Conservation (phyloP, 352 stramenopile species). For the Phytophthora vignae region DNA sequence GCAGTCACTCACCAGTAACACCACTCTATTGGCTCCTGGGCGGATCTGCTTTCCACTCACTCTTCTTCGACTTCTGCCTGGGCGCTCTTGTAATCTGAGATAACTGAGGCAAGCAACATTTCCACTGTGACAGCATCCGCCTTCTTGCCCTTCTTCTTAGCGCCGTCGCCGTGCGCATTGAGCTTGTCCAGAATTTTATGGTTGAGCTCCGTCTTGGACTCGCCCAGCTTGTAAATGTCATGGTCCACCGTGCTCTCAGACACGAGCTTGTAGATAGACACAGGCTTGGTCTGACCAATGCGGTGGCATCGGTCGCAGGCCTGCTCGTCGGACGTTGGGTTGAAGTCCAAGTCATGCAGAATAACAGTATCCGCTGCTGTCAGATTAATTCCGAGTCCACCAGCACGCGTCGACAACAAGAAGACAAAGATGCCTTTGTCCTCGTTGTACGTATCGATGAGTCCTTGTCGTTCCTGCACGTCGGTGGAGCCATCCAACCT, state of each 20-base stretch:
- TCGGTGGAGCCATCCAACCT: slow-evolving; percentile 84
- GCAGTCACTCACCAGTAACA: slow-evolving; percentile 15
- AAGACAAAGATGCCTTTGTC: slow-evolving; percentile 96
- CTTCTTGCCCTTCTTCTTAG: slow-evolving; percentile 39
- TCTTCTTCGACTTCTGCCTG: slow-evolving; percentile 35
- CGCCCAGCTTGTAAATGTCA: slow-evolving; percentile 89
- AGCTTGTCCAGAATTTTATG: slow-evolving; percentile 87
- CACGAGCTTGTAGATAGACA: slow-evolving; percentile 95
- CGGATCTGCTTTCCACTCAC: slow-evolving; percentile 9
- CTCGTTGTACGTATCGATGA: slow-evolving; percentile 90
- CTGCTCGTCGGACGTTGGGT: slow-evolving; percentile 87
- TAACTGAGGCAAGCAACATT: slow-evolving; percentile 83
- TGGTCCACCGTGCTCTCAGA: slow-evolving; percentile 93
- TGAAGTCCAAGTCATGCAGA: slow-evolving; percentile 90
- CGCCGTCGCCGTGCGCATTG: slow-evolving; percentile 59
- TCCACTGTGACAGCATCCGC: slow-evolving; percentile 65
- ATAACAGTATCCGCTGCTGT: slow-evolving; percentile 93
- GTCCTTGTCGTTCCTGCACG: slow-evolving; percentile 73
- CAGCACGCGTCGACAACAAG: slow-evolving; percentile 96
- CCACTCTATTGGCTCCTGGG: slow-evolving; percentile 19
- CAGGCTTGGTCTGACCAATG: slow-evolving; percentile 90
- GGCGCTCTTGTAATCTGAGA: slow-evolving; percentile 78
- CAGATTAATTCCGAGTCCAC: slow-evolving; percentile 98
- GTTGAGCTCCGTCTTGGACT: slow-evolving; percentile 89
- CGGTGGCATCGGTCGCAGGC: slow-evolving; percentile 91